These are phyloP conservation scores for Talaromyces pinophilus DNA, from an alignment of 2,329 filamentous ascomycete genomes.

Conservation along the genomic window DNA sequence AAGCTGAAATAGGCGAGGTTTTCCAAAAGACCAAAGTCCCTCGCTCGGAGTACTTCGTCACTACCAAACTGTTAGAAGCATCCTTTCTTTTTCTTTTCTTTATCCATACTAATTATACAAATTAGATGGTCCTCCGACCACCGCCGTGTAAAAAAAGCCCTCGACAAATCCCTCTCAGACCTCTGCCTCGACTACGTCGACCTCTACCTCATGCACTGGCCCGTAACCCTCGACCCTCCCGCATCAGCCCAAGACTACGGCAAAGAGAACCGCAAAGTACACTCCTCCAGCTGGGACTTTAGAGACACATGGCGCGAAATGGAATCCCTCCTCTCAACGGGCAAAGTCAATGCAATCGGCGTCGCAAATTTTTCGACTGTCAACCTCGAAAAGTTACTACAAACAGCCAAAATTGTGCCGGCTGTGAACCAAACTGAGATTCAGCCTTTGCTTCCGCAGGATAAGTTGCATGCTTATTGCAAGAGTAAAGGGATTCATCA, in stretches of 20 bases:
- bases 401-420: conserved; percentile 30
- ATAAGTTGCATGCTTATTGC: conserved; percentile 37
- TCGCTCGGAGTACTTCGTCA: conserved; percentile 54
- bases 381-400: conserved; percentile 33
- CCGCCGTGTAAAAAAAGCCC: conserved; percentile 30
- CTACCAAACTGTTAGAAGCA: conserved; percentile 51
- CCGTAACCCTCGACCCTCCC: conserved; percentile 29
- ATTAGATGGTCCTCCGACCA: conserved; percentile 35
- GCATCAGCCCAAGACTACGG: conserved; percentile 51
- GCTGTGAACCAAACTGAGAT: conserved; percentile 40
- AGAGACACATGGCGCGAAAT: conserved; percentile 21
- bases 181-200: conserved; percentile 29
- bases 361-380: conserved; percentile 39
- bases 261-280: conserved; percentile 50
- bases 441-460: conserved; percentile 37
- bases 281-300: conserved; percentile 10
- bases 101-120: background rate
- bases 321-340: conserved; percentile 24
- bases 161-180: conserved; percentile 25
- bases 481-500: conserved; percentile 38
- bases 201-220: conserved; percentile 22
- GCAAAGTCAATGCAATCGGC: conserved; percentile 31
- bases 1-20: conserved; percentile 51
- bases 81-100: background rate
- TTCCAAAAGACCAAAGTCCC: conserved; percentile 50